Conservation (phyloP, 345 rosid genomes). For the Aquilaria yunnanensis region DNA sequence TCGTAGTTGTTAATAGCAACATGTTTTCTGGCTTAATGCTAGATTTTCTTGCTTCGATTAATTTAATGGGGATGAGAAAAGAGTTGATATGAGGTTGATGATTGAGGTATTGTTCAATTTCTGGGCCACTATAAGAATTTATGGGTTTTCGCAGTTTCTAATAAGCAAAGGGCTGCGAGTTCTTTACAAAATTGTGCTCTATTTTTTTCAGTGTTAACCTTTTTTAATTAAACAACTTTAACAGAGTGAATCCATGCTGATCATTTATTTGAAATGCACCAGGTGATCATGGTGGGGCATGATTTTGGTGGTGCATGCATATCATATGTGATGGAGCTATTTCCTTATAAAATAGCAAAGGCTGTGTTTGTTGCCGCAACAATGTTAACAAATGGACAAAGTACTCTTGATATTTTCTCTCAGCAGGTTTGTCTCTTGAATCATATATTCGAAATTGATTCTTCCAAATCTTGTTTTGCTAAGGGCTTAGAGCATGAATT, state of each 20-base stretch:
- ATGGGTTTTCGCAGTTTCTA: too few relatives aligned
- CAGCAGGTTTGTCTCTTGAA: constrained; percentile 42
- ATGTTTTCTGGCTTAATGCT: constrained; percentile 3
- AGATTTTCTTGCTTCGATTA: background rate
- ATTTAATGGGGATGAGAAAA: background rate
- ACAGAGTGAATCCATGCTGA: background rate
- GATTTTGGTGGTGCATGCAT: constrained; percentile 95
- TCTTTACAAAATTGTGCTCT: too few relatives aligned
- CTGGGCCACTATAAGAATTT: too few relatives aligned
- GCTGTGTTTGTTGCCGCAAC: constrained; percentile 80
- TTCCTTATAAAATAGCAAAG: constrained; percentile 66
- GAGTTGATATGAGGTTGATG: background rate
- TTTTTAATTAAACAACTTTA: background rate
- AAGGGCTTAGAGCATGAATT: too few relatives aligned
- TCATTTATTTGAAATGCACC: constrained; percentile 16
- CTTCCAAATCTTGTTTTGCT: too few relatives aligned
- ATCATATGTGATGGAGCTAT: constrained; percentile 81
- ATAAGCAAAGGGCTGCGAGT: too few relatives aligned
- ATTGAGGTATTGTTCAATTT: background rate
- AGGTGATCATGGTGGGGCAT: constrained; percentile 94
- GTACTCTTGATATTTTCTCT: constrained; percentile 69
- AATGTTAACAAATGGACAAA: constrained; percentile 69
- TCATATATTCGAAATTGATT: background rate
- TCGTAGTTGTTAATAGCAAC: background rate
- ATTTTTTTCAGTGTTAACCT: too few relatives aligned